Percentiles rank a stretch among this genome's conserved stretches.
phyloP scores from a whole-genome alignment of 2,329 filamentous ascomycete genomes.

The Aphanocladium album region DNA sequence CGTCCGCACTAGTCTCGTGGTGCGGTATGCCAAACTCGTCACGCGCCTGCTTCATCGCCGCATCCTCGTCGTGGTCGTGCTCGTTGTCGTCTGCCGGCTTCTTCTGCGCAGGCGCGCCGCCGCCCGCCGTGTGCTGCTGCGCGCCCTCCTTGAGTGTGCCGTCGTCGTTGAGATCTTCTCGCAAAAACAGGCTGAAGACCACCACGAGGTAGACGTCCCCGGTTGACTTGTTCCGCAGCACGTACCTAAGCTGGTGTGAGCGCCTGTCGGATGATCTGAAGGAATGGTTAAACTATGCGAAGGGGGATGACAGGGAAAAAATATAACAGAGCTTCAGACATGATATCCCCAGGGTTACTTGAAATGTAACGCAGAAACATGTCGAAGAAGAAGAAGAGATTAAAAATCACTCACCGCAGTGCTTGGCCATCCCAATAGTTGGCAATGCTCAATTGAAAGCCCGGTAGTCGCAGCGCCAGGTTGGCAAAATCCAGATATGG shows the following conservation, averaged over 20 bases:
- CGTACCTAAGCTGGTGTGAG: conserved; percentile 85
- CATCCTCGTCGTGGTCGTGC: conserved; percentile 28
- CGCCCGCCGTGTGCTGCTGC: conserved; percentile 21
- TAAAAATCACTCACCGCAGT: conserved; percentile 57
- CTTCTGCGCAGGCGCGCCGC: not conserved
- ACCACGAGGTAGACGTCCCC: conserved; percentile 75
- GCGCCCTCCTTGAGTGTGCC: conserved; percentile 46
- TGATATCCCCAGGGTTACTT: no score
- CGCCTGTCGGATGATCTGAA: conserved; percentile 43
- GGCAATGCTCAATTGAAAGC: conserved; percentile 68
- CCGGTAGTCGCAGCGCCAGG: conserved; percentile 66
- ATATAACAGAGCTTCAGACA: not conserved
- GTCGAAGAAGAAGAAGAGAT: conserved; percentile 15
- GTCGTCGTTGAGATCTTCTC: conserved; percentile 58
- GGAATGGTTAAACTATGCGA: conserved; percentile 15
- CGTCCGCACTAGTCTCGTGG: conserved; percentile 32
- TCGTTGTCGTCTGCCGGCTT: conserved; percentile 17
- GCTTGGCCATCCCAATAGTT: conserved; percentile 77
- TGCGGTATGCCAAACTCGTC: conserved; percentile 29
- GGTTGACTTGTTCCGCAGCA: conserved; percentile 74
- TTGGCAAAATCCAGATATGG: conserved; percentile 81
- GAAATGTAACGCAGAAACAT: no score
- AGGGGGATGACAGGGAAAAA: conserved; percentile 19
- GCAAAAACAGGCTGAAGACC: conserved; percentile 70
- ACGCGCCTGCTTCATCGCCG: conserved; percentile 34